Base-by-base conservation (phyloP, 345 rosid species). In the Syzygium oleosum region DNA sequence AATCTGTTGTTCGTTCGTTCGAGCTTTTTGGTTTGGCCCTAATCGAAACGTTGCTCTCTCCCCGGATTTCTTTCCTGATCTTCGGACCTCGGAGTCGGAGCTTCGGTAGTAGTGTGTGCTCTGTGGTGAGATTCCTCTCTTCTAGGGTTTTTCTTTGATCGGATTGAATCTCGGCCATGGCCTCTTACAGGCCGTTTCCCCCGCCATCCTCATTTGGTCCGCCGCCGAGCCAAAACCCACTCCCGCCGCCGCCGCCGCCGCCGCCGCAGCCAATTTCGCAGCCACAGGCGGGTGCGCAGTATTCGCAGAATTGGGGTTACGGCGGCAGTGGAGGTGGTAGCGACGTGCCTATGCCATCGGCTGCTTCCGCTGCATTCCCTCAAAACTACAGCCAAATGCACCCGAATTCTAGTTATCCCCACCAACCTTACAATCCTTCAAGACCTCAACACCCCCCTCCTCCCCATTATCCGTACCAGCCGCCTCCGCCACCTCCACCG, bases 381-480 rank as follows among this genome's bases (percentile, higher is more conserved):
- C 83, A 73, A 73, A 73, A 73, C 83, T 73, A 73, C 27, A 38
- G 83, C 56, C 90, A 89, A 84, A 85, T 91, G 87, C 86, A 43
- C 55, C 89, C 84, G 11, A 90, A 90, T 65, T 80, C 91, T 3
- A 87, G 87, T 79, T 85, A 56, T 58, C 84, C 73, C n/a, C 87
- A 89, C 84, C 93, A 87, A 77, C 88, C 86, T 46, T 88, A 91
- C 86, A 91, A 91, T 84, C 88, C 90, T 68, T 73, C 91, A 41
- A 92, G 91, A 4, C 93, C 93, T 5, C 97, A 93, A 19, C 97
- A 93, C 5, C 95, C 93, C n/a, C 89, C 94, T 5, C 92, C 93
- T 43, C 96, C 94, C 52, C 96, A 94, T 65, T 96, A 94, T 88
- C 89, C 95, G 3, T 97, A 93, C 89, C 95, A 92, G 85, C 94